A percentile compares a stretch with the other conserved stretches of the same genome.
These are phyloP conservation scores for Rhodosporidiobolus sp. DNA, from an alignment of 768 basidiomycete species.

Conservation along the genomic window DNA sequence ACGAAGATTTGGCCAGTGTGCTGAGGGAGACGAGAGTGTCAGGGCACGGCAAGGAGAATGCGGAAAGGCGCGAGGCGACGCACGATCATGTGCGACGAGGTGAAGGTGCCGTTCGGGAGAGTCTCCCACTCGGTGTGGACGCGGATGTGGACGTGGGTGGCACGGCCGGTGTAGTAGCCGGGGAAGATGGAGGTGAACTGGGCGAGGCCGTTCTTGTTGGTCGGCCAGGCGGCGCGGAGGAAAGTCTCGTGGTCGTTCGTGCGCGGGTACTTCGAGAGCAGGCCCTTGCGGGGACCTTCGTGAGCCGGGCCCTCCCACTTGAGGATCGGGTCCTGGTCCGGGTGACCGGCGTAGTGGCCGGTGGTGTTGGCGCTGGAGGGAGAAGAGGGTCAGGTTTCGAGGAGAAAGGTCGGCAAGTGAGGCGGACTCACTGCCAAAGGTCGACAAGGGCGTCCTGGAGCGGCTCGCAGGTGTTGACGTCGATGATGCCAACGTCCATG, in stretches of 20 bases:
- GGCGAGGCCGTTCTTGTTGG: slow-evolving; percentile 47
- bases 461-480: slow-evolving; percentile 48
- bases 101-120: slow-evolving; percentile 43
- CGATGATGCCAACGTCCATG: slow-evolving; percentile 49
- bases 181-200: slow-evolving; percentile 48
- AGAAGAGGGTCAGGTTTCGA: not conserved
- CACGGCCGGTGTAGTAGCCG: slow-evolving; percentile 44
- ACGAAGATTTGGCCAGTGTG: slow-evolving; percentile 49
- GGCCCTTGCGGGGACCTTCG: slow-evolving; percentile 45
- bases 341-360: slow-evolving; percentile 48
- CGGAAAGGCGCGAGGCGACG: not conserved
- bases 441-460: slow-evolving; percentile 46
- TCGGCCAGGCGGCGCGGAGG: slow-evolving; percentile 47
- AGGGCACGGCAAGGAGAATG: not conserved
- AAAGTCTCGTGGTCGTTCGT: slow-evolving; percentile 47
- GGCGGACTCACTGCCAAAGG: slow-evolving; percentile 40
- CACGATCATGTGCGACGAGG: slow-evolving; percentile 33
- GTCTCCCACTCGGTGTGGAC: slow-evolving; percentile 44
- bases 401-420: not conserved
- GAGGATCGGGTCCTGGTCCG: slow-evolving; percentile 42
- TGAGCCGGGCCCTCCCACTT: slow-evolving; percentile 44
- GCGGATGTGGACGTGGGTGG: slow-evolving; percentile 43
- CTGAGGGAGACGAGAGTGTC: not conserved
- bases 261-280: slow-evolving; percentile 46
- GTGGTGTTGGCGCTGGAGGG: slow-evolving; percentile 41